Conservation (phyloP, 164 flowering plant genomes). For the Aristolochia contorta region DNA sequence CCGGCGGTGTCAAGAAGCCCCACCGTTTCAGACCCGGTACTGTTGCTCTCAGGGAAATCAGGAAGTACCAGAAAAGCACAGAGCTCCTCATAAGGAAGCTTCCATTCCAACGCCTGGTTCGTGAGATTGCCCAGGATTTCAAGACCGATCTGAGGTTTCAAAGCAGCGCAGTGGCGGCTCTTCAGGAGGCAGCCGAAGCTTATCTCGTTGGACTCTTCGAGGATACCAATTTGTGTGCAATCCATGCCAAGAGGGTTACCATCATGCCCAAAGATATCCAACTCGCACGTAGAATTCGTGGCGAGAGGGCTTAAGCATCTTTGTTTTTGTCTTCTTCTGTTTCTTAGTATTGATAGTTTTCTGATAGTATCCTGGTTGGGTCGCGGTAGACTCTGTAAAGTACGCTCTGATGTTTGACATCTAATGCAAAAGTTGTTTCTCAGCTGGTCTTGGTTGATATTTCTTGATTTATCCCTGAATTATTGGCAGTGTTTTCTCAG, state of each 20-base stretch:
- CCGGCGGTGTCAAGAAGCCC: slow-evolving; percentile 13
- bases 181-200: slow-evolving; percentile 15
- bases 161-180: slow-evolving; percentile 8
- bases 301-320: slow-evolving; percentile 8
- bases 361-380: not conserved
- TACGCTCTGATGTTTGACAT: too few species aligned
- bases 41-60: slow-evolving; percentile 9
- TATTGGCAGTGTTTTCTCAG: too few species aligned
- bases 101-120: slow-evolving; percentile 8
- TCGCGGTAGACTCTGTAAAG: not conserved
- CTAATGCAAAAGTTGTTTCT: too few species aligned
- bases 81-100: slow-evolving; percentile 11
- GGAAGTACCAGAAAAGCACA: slow-evolving; percentile 13
- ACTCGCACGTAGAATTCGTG: slow-evolving; percentile 11
- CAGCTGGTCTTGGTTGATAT: too few species aligned
- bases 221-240: slow-evolving; percentile 14
- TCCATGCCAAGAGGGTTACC: slow-evolving; percentile 16
- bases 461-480: too few species aligned
- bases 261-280: slow-evolving; percentile 16
- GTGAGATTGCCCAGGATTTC: slow-evolving; percentile 12
- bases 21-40: slow-evolving; percentile 10
- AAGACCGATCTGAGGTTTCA: slow-evolving; percentile 11
- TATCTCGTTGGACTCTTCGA: slow-evolving; percentile 14
- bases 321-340: not conserved
- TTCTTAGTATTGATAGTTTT: not conserved